A percentile compares a stretch with the other conserved stretches of the same genome.
phyloP scores from a whole-genome alignment of 202 grass and related monocot genomes.

The Musa balbisiana region DNA sequence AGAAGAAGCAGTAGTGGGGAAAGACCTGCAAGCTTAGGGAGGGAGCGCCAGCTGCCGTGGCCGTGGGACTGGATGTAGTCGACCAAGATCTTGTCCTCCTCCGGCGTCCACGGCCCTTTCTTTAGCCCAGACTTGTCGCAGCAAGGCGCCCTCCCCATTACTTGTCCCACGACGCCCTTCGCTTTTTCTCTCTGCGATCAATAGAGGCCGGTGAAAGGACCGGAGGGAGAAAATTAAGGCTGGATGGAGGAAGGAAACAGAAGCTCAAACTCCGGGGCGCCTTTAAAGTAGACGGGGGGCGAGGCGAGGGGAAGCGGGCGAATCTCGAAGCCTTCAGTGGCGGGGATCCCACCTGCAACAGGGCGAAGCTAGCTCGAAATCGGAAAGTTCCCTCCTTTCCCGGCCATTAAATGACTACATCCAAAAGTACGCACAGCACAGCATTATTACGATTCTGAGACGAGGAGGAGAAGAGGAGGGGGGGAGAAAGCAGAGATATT shows the following conservation, averaged over 20 bases:
- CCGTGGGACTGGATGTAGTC: slow-evolving; percentile 69
- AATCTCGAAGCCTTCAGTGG: not conserved
- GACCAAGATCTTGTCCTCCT: slow-evolving; percentile 20
- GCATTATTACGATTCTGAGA: not conserved
- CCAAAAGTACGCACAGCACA: not conserved
- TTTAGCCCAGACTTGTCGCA: slow-evolving; percentile 57
- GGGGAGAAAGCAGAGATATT: not conserved
- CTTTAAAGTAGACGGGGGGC: not conserved
- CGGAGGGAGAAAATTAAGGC: not conserved
- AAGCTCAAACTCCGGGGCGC: not conserved
- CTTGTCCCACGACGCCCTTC: not conserved
- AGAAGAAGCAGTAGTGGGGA: not conserved
- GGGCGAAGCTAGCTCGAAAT: not conserved
- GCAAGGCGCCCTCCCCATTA: slow-evolving; percentile 64
- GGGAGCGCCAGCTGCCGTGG: slow-evolving; percentile 75
- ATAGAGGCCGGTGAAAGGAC: not conserved
- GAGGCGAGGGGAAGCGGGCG: not conserved
- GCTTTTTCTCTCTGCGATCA: not conserved
- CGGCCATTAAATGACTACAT: not conserved
- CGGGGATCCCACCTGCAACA: slow-evolving; percentile 2
- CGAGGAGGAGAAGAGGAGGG: not conserved
- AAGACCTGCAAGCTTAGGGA: slow-evolving; percentile 42
- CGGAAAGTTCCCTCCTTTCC: slow-evolving; percentile 3
- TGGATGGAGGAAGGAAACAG: not conserved
- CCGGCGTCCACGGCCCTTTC: slow-evolving; percentile 18